Evolutionary conservation across 2,329 filamentous ascomycete genomes (phyloP).

Genomic region (Botryotinia narcissicola): DNA sequence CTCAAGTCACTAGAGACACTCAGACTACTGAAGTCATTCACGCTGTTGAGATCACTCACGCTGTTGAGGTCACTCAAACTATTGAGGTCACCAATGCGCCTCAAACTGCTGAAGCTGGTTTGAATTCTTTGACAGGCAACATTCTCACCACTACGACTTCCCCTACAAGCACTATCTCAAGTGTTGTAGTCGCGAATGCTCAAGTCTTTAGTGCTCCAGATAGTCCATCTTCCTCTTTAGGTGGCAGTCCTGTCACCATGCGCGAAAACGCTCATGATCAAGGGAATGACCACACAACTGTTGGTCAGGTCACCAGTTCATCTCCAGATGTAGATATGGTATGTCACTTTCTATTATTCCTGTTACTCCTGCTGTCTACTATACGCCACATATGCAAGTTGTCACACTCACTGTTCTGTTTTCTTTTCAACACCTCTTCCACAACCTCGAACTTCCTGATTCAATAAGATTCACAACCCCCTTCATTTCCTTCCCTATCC

Average conservation of each 20-base stretch:
- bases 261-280: no score
- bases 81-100: not conserved
- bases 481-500: not conserved
- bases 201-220: no score
- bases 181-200: no score
- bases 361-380: not conserved
- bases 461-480: not conserved
- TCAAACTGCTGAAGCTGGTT: no score
- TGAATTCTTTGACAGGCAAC: not conserved
- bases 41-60: no score
- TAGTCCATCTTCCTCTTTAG: not conserved
- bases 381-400: not conserved
- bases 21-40: no score
- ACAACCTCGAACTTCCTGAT: not conserved
- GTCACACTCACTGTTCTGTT: not conserved
- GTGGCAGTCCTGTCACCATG: not conserved
- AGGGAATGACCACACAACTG: not conserved
- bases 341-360: not conserved
- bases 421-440: not conserved
- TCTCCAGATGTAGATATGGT: not conserved
- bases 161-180: not conserved
- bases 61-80: no score
- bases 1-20: no score
- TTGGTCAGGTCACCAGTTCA: not conserved
- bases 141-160: not conserved